Evolutionary conservation across 192 early-diverging fungal species (phyloP).

Genomic region (Chytriomyces hyalinus): DNA sequence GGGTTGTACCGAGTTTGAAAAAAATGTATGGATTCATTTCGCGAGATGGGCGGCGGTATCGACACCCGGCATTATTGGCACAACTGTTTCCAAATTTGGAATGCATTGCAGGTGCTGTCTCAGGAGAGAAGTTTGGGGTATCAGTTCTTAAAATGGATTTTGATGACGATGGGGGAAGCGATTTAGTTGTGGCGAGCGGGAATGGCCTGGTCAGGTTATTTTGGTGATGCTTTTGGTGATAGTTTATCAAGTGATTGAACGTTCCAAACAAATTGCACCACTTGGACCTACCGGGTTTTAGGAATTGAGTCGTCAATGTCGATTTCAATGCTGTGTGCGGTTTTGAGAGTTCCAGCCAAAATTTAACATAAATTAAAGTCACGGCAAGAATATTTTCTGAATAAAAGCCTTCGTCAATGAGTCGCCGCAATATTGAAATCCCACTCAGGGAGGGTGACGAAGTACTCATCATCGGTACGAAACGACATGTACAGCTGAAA

Average conservation of each 20-base stretch:
- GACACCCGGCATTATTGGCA: neutral
- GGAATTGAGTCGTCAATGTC: too few species aligned
- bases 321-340: too few species aligned
- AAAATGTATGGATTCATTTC: neutral
- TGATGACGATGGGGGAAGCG: conserved; percentile 16
- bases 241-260: too few species aligned
- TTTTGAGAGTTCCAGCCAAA: too few species aligned
- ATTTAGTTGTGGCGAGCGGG: conserved; percentile 19
- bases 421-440: conserved; percentile 29
- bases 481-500: neutral
- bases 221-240: neutral
- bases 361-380: too few species aligned
- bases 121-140: conserved; percentile 18
- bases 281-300: too few species aligned
- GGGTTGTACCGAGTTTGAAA: neutral
- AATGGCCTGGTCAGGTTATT: conserved; percentile 16
- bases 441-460: conserved; percentile 11
- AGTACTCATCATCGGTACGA: conserved; percentile 28
- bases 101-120: neutral
- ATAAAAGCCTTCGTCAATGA: neutral
- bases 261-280: too few species aligned
- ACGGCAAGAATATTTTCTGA: neutral
- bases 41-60: neutral
- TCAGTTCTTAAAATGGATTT: conserved; percentile 19
- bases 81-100: conserved; percentile 6